Percentiles rank a stretch among this genome's conserved stretches.
phyloP scores from a whole-genome alignment of 2,329 filamentous ascomycete genomes.

The Aspergillus sp. region DNA sequence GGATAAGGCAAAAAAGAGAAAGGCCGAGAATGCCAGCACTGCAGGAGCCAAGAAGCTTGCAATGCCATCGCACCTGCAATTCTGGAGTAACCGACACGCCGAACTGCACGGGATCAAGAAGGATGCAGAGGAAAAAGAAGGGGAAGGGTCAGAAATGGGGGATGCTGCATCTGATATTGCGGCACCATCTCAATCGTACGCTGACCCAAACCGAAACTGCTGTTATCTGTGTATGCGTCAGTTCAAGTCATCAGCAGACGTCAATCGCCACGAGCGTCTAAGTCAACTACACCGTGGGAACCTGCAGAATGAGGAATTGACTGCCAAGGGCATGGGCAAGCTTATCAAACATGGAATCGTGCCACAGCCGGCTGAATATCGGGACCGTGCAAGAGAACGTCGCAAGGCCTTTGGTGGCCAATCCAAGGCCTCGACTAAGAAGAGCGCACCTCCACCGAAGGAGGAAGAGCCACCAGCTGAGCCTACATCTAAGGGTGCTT shows the following conservation, averaged over 20 bases:
- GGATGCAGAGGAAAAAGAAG: conserved; percentile 28
- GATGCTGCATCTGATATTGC: conserved; percentile 18
- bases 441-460: conserved; percentile 26
- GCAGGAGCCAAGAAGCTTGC: conserved; percentile 46
- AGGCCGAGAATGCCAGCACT: conserved; percentile 42
- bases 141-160: conserved; percentile 25
- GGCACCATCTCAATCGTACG: conserved; percentile 56
- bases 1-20: conserved; percentile 48
- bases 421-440: conserved; percentile 22
- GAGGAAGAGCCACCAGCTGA: conserved; percentile 31
- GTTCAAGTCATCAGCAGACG: conserved; percentile 55
- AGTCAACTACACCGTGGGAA: conserved; percentile 59
- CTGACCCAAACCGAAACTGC: conserved; percentile 57
- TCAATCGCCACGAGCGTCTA: conserved; percentile 60
- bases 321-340: conserved; percentile 41
- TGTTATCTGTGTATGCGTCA: conserved; percentile 63
- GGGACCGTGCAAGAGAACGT: conserved; percentile 48
- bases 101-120: conserved; percentile 59
- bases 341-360: conserved; percentile 43
- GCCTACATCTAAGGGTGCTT: conserved; percentile 48
- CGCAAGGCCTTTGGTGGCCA: conserved; percentile 46
- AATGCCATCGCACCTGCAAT: conserved; percentile 66
- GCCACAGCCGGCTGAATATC: conserved; percentile 42
- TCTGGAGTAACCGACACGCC: conserved; percentile 69
- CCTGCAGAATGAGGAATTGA: conserved; percentile 51